Conservation (phyloP, 345 rosid genomes). For the Dipteronia dyeriana region DNA sequence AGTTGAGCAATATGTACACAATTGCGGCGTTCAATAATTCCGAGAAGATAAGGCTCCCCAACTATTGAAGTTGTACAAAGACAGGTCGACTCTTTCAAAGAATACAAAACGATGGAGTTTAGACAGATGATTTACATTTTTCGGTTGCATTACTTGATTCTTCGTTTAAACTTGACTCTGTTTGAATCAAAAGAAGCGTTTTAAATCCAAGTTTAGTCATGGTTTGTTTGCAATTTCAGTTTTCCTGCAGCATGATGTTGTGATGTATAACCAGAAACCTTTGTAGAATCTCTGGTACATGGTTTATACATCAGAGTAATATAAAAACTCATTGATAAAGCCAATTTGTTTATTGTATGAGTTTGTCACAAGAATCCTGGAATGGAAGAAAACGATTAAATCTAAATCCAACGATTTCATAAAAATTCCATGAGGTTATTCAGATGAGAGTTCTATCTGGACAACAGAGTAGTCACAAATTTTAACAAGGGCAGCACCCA, state of each 20-base stretch:
- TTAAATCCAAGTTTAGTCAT: neutral
- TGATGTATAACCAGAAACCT: neutral
- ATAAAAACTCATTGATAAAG: neutral
- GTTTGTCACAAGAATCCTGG: neutral
- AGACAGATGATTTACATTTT: neutral
- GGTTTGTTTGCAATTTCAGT: neutral
- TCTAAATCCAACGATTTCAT: neutral
- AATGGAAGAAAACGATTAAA: neutral
- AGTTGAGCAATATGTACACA: no score
- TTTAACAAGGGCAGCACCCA: conserved; percentile 11
- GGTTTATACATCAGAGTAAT: neutral
- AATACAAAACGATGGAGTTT: neutral
- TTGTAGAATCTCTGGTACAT: neutral
- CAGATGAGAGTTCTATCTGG: conserved; percentile 15
- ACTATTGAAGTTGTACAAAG: conserved; percentile 16
- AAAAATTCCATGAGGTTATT: neutral
- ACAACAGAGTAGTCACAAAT: neutral
- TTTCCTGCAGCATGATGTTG: neutral
- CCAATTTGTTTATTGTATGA: neutral
- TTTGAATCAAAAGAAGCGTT: neutral
- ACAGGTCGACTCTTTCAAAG: neutral
- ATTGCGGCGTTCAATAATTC: no score
- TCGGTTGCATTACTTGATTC: neutral
- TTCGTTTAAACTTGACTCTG: neutral
- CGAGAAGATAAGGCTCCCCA: no score